These are phyloP conservation scores for Alloteropsis angusta DNA, from an alignment of 202 grass and related monocot genomes.

Conservation along the genomic window DNA sequence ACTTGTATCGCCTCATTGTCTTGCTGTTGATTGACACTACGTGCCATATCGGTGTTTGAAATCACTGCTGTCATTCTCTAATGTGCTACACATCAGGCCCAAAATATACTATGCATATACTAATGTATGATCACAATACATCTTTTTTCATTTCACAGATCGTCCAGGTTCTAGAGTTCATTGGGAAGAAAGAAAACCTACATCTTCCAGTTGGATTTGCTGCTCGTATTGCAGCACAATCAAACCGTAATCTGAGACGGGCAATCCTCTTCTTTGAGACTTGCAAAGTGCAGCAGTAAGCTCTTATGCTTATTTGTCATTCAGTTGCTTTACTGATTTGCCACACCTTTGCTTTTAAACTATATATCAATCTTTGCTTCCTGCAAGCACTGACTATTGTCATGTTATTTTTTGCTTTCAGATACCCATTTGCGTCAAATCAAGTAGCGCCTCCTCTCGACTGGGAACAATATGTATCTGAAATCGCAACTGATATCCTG, in stretches of 20 bases:
- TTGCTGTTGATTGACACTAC: not conserved
- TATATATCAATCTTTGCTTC: not conserved
- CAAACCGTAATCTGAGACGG: constrained; percentile 89
- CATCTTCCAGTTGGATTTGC: constrained; percentile 71
- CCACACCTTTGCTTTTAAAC: not conserved
- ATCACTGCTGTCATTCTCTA: not conserved
- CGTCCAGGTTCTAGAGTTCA: constrained; percentile 74
- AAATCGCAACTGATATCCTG: constrained; percentile 86
- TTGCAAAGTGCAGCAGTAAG: constrained; percentile 97
- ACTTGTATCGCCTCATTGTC: not conserved
- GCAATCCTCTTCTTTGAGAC: constrained; percentile 95
- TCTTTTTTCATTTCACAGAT: constrained; percentile 47
- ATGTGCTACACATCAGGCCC: not conserved
- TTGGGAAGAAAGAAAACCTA: constrained; percentile 94
- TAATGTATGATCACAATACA: not conserved
- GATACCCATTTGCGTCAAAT: constrained; percentile 82
- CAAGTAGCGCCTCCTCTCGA: constrained; percentile 80
- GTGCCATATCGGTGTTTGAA: not conserved
- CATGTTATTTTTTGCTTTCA: constrained; percentile 28
- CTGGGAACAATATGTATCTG: constrained; percentile 91
- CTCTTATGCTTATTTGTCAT: constrained; percentile 11
- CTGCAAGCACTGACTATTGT: not conserved
- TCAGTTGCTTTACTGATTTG: not conserved
- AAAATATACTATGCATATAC: not conserved
- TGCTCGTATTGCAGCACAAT: constrained; percentile 66